These are phyloP conservation scores for Boletus speciosus DNA, from an alignment of 768 basidiomycete species.

Conservation along the genomic window DNA sequence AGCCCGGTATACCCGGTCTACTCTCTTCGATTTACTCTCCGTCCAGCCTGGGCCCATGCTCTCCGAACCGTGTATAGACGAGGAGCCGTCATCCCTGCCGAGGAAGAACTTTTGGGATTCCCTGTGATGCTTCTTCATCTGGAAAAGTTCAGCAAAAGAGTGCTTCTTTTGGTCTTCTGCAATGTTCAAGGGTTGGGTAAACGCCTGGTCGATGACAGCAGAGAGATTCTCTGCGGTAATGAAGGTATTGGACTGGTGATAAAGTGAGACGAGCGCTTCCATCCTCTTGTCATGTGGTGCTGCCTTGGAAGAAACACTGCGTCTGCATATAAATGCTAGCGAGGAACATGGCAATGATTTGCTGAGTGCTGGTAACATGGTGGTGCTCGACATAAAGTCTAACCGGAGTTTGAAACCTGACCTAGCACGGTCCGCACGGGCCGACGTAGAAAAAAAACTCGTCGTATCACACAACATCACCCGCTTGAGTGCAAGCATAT, in stretches of 20 bases:
- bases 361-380: constrained; percentile 14
- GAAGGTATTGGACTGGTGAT: constrained; percentile 71
- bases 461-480: constrained; percentile 16
- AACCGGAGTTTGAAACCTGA: too few species aligned
- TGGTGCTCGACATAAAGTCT: neutral
- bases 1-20: constrained; percentile 22
- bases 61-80: constrained; percentile 7
- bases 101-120: constrained; percentile 26
- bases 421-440: too few species aligned
- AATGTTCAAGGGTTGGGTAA: constrained; percentile 31
- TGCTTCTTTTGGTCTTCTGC: constrained; percentile 19
- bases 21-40: constrained; percentile 25
- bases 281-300: constrained; percentile 37
- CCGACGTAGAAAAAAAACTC: too few species aligned
- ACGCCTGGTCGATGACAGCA: constrained; percentile 61
- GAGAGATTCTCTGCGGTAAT: constrained; percentile 69
- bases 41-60: constrained; percentile 32
- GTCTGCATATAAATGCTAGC: constrained; percentile 9
- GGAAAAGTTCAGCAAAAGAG: constrained; percentile 10
- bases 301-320: constrained; percentile 21
- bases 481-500: neutral
- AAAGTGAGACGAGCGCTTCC: constrained; percentile 72
- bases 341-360: constrained; percentile 5
- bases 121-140: constrained; percentile 10
- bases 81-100: constrained; percentile 21